Evolutionary conservation across 2,329 filamentous ascomycete species (phyloP).

Genomic region (Phialocephala sp.): DNA sequence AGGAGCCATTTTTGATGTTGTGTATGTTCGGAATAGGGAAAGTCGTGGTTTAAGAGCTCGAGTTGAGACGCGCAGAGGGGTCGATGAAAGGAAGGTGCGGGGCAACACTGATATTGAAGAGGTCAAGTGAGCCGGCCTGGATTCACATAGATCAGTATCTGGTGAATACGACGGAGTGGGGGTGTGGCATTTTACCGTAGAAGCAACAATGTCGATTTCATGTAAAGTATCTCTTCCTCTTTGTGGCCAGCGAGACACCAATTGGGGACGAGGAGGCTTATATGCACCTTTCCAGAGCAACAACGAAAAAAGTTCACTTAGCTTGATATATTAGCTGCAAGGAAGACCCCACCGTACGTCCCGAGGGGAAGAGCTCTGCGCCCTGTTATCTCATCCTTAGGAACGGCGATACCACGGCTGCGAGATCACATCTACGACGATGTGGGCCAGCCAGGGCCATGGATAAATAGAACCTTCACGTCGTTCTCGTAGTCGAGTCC

Average conservation of each 20-base stretch:
- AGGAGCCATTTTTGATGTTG: constrained; percentile 38
- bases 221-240: constrained; percentile 18
- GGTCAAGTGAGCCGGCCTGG: constrained; percentile 19
- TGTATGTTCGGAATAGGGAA: constrained; percentile 9
- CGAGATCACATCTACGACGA: constrained; percentile 3
- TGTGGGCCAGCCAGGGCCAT: neutral
- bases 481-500: neutral
- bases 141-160: constrained; percentile 11
- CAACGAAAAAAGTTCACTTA: constrained; percentile 1
- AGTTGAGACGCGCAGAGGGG: constrained; percentile 10
- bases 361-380: neutral
- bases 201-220: constrained; percentile 21
- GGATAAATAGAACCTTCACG: neutral
- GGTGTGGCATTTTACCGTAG: constrained; percentile 22
- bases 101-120: constrained; percentile 18
- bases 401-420: neutral
- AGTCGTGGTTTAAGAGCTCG: constrained; percentile 13
- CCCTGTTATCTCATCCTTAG: neutral
- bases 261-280: constrained; percentile 21
- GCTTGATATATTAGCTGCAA: constrained; percentile 8
- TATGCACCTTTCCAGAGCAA: constrained; percentile 15
- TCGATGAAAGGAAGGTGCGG: constrained; percentile 14
- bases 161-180: neutral
- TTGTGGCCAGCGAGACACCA: constrained; percentile 20
- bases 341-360: neutral